Evolutionary conservation across 2,329 filamentous ascomycete genomes (phyloP).

Genomic region (Dactylellina cionopaga): DNA sequence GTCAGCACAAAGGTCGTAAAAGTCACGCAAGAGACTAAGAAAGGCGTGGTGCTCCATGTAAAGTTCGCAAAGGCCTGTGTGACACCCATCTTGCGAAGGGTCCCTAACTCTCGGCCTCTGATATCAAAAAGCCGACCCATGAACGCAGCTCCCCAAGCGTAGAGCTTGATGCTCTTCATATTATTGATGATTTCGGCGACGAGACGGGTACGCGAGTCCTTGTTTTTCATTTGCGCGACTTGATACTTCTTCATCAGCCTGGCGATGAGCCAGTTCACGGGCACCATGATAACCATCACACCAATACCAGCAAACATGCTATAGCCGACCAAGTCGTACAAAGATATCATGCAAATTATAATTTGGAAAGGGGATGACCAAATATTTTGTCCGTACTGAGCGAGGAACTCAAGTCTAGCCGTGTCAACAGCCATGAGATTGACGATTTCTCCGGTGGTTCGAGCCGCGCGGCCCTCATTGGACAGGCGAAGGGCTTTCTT

Average conservation of each 20-base stretch:
- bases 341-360: conserved; percentile 89
- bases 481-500: conserved; percentile 88
- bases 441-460: conserved; percentile 96
- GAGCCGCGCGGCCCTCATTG: conserved; percentile 87
- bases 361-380: conserved; percentile 99
- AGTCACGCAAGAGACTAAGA: conserved; percentile 95
- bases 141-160: conserved; percentile 96
- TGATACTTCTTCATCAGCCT: conserved; percentile 93
- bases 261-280: conserved; percentile 90
- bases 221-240: conserved; percentile 98
- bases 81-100: conserved; percentile 92
- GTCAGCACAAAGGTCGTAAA: conserved; percentile 94
- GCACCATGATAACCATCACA: conserved; percentile 97
- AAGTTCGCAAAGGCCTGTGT: conserved; percentile 95
- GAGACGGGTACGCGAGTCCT: conserved; percentile 88
- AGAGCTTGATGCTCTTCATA: conserved; percentile 99
- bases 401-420: conserved; percentile 83
- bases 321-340: conserved; percentile 92
- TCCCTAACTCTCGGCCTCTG: conserved; percentile 93
- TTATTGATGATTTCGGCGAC: conserved; percentile 99
- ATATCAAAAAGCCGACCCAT: conserved; percentile 98
- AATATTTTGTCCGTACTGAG: conserved; percentile 92
- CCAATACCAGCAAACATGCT: conserved; percentile 96
- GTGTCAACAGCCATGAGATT: conserved; percentile 99
- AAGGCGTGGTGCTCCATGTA: conserved; percentile 96